Base-by-base conservation (phyloP, 441 rosid species). In the Pelargonium myrrhifolium region DNA sequence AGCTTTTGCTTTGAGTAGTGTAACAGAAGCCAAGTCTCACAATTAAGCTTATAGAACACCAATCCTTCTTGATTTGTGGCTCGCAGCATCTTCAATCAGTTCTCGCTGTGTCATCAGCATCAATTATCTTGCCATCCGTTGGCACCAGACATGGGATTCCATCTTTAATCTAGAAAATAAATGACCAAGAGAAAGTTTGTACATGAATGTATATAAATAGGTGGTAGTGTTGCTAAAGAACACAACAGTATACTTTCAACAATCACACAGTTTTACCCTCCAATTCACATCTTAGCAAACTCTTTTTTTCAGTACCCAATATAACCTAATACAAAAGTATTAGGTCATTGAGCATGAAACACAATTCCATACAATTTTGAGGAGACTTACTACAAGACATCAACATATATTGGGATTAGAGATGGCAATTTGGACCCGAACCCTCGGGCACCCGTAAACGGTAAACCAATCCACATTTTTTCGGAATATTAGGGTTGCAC, bases 141-240 rank as follows among this genome's bases (percentile, higher is more conserved):
- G 90, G 93, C 65, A 81, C 83, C 80, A 87, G 81, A 78, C 85
- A 79, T 67, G 97, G 97, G 63, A 91, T 79, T 68, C 93, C 90
- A 80, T 81, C 86, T 66, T 89, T 86, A 62, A 91, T 77, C 96
- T 89, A 74, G 62, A 61, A 65, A 66, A 62, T 18, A 9, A 20
- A 56, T 7, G 3, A 62, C 18, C n/a, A n/a, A n/a, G n/a, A n/a
- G n/a, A n/a, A n/a, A n/a, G n/a, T n/a, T n/a, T n/a, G n/a, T n/a
- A n/a, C n/a, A n/a, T n/a, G n/a, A n/a, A n/a, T n/a, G n/a, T n/a
- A n/a, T n/a, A n/a, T n/a, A n/a, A n/a, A n/a, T n/a, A n/a, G n/a
- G n/a, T n/a, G n/a, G n/a, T n/a, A n/a, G n/a, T n/a, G n/a, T n/a
- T n/a, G n/a, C n/a, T n/a, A n/a, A n/a, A n/a, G n/a, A n/a, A n/a